Percentiles rank a stretch among this genome's conserved stretches.
These are phyloP conservation scores for Magnolia officinalis DNA, from an alignment of 164 flowering plant genomes.

Conservation along the genomic window DNA sequence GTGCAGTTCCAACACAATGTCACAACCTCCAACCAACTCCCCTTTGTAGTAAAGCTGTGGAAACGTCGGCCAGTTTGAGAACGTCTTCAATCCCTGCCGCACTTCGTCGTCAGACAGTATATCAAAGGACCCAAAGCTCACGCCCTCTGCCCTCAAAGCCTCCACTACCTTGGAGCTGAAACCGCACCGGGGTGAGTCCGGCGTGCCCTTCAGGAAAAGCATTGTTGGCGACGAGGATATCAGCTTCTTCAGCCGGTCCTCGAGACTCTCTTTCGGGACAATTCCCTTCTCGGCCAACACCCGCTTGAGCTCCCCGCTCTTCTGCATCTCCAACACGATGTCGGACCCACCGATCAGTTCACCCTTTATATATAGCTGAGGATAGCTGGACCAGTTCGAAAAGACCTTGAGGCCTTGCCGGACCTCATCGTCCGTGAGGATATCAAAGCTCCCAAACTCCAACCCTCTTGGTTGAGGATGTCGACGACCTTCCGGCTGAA, in stretches of 20 bases:
- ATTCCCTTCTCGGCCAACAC: conserved; percentile 68
- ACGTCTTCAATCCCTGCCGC: conserved; percentile 75
- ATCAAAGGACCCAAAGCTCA: conserved; percentile 75
- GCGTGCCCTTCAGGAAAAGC: conserved; percentile 95
- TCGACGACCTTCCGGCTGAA: conserved; percentile 91
- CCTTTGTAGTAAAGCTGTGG: conserved; percentile 92
- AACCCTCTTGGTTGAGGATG: conserved; percentile 70
- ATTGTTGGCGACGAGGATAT: conserved; percentile 59
- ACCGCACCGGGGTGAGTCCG: conserved; percentile 86
- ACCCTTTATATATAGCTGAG: conserved; percentile 79
- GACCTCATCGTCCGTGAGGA: conserved; percentile 81
- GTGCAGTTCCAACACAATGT: conserved; percentile 73
- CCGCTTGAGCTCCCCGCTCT: conserved; percentile 75
- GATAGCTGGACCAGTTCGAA: conserved; percentile 97
- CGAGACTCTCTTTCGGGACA: conserved; percentile 38
- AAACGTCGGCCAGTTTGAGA: conserved; percentile 95
- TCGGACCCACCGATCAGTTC: conserved; percentile 97
- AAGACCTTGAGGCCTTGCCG: conserved; percentile 89
- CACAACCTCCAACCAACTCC: conserved; percentile 90
- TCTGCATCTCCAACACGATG: conserved; percentile 88
- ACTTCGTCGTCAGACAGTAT: conserved; percentile 79
- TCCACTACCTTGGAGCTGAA: conserved; percentile 89
- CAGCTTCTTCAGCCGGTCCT: conserved; percentile 61
- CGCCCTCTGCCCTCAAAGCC: conserved; percentile 64
- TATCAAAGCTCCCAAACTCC: conserved; percentile 65